Base-by-base conservation (phyloP, 1,139 yeast genomes). In the Zhuliangozyma blackwelliae region DNA sequence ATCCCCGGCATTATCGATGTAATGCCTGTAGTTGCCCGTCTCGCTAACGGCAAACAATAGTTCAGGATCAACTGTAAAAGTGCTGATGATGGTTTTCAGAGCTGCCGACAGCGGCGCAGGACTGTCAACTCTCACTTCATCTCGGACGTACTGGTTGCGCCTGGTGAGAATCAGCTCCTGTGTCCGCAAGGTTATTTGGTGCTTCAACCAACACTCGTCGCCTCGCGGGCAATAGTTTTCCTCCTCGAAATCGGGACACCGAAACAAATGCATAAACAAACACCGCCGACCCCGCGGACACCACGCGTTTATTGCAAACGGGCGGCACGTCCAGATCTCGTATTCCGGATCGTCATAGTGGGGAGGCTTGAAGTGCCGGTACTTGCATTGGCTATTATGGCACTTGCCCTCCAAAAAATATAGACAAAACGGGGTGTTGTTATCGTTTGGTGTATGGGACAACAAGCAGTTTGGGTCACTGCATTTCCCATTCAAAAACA, bases 211-310 rank as follows among this genome's bases (percentile, higher is more conserved):
- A 50, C 89, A 82, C 13, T 59, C 52, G 20, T 50, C 57, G 1
- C 75, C 74, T 40, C 75, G 57, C 1, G 75, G 65, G 56, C 95
- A 85, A 16, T 48, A 51, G 10, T 84, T 84, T 16, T 65, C 63
- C 43, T 77, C 79, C 45, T 77, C 82, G 47, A 70, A 77, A 51
- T 84, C 92, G 0, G 95, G 94, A 55, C 95, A 85, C 40, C 75
- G 77, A 48, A 66, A 72, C 9, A 64, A 60, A 55, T 85, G 95
- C 29, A 73, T 57, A 39, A 75, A 69, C 5, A 72, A 67, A 54
- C 95, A 85, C 28, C 54, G 49, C 19, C 58, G 53, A 0, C 95
- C 95, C 28, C 75, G 55, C 23, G 64, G 73, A 56, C 95, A 85
- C 60, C 75, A 82, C 1, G 92, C 90, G 7, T 75, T 75, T 27